Evolutionary conservation across 139 green algal species (phyloP), one percentile per base, ranked within the genome.

Genomic region (Diplosphaera chodatii): DNA sequence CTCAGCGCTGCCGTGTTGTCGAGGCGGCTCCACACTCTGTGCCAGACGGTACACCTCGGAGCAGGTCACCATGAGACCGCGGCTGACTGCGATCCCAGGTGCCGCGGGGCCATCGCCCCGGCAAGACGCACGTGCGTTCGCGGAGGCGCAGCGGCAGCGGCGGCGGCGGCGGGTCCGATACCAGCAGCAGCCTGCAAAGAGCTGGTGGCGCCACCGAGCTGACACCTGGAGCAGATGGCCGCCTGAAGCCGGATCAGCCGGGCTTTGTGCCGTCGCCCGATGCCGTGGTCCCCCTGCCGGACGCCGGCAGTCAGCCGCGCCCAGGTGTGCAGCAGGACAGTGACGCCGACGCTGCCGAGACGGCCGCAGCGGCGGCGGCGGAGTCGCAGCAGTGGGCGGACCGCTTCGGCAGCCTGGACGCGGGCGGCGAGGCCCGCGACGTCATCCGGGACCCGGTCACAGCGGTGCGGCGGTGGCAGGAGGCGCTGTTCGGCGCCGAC

Each of bases 391-490:
- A 59, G 48, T 59, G 48, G 48, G 48, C 48, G 18, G 48, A 59
- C 48, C 48, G 48, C 13, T 59, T 71, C 3, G 72, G 70, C 8
- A 48, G 8, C 31, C 66, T 77, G 15, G 66, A 67, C 28, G 66
- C 72, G 23, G 65, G 65, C 48, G 33, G 34, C 23, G 40, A 32
- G 25, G 65, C 71, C 1, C 31, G 72, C 13, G 72, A 77, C 25
- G 13, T 77, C 28, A 77, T 66, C 32, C 23, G 66, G n/a, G 72
- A 77, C 23, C 72, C 72, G 23, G 72, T 77, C 41, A 6, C 56
- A 20, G 30, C 65, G 32, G 34, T 77, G 41, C 30, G 30, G 2
- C 64, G 48, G 21, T 77, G 72, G 72, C 72, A 63, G 32, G 30
- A 62, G 5, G 63, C 69, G 10, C 25, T 74, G 16, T 74, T 74